phyloP scores from a whole-genome alignment of 2,329 filamentous ascomycete species.

The Tolypocladium nubicola region DNA sequence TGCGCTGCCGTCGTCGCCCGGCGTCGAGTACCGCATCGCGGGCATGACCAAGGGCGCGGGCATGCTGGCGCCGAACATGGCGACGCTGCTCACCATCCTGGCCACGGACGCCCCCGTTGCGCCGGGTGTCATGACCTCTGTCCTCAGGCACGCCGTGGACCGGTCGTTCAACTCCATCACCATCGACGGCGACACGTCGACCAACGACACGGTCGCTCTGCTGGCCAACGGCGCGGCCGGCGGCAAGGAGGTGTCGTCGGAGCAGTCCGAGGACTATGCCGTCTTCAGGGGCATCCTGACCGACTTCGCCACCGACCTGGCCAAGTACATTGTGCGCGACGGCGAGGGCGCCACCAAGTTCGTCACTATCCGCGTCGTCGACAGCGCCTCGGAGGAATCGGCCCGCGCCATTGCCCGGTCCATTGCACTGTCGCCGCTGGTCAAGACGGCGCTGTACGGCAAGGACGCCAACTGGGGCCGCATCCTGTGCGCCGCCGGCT shows the following conservation, averaged over 20 bases:
- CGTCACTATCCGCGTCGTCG: slow-evolving; percentile 77
- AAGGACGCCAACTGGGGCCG: slow-evolving; percentile 98
- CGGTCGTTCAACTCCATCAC: slow-evolving; percentile 94
- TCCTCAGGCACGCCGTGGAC: slow-evolving; percentile 66
- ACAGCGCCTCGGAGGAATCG: slow-evolving; percentile 56
- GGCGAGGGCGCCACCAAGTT: slow-evolving; percentile 98
- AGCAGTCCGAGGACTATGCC: slow-evolving; percentile 50
- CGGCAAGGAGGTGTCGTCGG: slow-evolving; percentile 49
- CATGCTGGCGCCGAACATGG: slow-evolving; percentile 99
- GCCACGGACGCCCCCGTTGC: slow-evolving; percentile 83
- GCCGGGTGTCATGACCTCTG: slow-evolving; percentile 51
- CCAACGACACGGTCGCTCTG: slow-evolving; percentile 90
- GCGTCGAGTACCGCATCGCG: slow-evolving; percentile 69
- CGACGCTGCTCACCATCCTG: slow-evolving; percentile 82
- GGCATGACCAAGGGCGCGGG: slow-evolving; percentile 97
- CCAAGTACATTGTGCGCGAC: slow-evolving; percentile 88
- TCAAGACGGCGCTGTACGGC: slow-evolving; percentile 95
- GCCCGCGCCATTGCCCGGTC: slow-evolving; percentile 74
- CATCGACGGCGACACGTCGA: slow-evolving; percentile 93
- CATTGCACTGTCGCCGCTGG: slow-evolving; percentile 83
- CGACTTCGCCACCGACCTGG: slow-evolving; percentile 70
- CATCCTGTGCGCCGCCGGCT: slow-evolving; percentile 89
- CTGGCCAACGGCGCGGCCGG: slow-evolving; percentile 93
- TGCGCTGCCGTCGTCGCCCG: slow-evolving; percentile 68
- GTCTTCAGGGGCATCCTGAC: slow-evolving; percentile 63